phyloP scores from a whole-genome alignment of 768 basidiomycete species.

The Lanmaoa rubissima region DNA sequence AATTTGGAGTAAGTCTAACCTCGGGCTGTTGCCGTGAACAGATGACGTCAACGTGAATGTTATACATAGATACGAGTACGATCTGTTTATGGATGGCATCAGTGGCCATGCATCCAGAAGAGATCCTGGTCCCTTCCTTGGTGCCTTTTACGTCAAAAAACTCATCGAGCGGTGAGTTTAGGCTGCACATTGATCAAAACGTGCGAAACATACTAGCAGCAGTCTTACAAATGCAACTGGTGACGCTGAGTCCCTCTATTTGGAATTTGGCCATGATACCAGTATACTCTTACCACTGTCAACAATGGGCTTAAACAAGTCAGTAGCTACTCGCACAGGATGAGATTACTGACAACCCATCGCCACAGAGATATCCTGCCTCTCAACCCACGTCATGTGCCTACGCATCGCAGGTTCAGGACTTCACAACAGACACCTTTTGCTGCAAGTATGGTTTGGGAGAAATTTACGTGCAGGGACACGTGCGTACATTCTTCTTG shows the following conservation, averaged over 20 bases:
- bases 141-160: conserved; percentile 38
- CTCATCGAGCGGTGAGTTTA: conserved; percentile 38
- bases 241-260: conserved; percentile 33
- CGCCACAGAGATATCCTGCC: conserved; percentile 31
- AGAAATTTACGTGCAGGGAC: conserved; percentile 37
- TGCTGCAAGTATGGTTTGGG: conserved; percentile 44
- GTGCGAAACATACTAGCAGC: not conserved
- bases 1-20: conserved; percentile 34
- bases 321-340: conserved; percentile 1
- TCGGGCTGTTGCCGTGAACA: not conserved
- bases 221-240: conserved; percentile 38
- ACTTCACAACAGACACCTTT: conserved; percentile 44
- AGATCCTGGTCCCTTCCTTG: conserved; percentile 36
- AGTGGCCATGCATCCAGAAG: conserved; percentile 36
- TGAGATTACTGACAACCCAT: not conserved
- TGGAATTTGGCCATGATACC: conserved; percentile 45
- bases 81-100: conserved; percentile 37
- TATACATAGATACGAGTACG: conserved; percentile 37
- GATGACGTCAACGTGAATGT: not conserved
- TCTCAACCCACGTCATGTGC: conserved; percentile 29
- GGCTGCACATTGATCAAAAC: not conserved
- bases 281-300: conserved; percentile 40
- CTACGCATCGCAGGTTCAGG: conserved; percentile 33
- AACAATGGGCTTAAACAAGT: conserved; percentile 39
- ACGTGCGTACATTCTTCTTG: conserved; percentile 24